These are phyloP conservation scores for Viola pubescens DNA, from an alignment of 441 rosid genomes.

Conservation along the genomic window DNA sequence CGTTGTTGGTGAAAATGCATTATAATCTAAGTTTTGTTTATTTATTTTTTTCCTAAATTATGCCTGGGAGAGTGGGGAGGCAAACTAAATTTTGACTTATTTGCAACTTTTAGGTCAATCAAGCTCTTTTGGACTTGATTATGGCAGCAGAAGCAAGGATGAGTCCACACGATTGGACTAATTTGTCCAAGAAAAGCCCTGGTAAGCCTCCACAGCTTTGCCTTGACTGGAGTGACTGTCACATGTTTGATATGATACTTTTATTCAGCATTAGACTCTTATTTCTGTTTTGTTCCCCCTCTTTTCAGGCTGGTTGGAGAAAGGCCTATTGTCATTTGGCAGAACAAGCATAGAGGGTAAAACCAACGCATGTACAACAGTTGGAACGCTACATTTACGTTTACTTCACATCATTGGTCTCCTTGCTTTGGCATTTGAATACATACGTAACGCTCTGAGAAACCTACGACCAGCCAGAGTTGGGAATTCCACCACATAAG, in stretches of 20 bases:
- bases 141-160: slow-evolving; percentile 50
- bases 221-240: neutral
- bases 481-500: slow-evolving; percentile 40
- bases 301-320: slow-evolving; percentile 32
- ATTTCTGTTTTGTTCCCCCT: neutral
- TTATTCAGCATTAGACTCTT: slow-evolving; percentile 6
- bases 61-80: slow-evolving; percentile 2
- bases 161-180: slow-evolving; percentile 66
- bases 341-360: slow-evolving; percentile 27
- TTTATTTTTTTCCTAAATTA: neutral
- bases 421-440: slow-evolving; percentile 41
- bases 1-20: neutral
- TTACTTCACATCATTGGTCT: slow-evolving; percentile 51
- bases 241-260: neutral
- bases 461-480: slow-evolving; percentile 49
- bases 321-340: slow-evolving; percentile 21
- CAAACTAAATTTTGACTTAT: neutral
- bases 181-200: slow-evolving; percentile 42
- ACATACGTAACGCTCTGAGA: slow-evolving; percentile 39
- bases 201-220: slow-evolving; percentile 30
- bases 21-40: neutral
- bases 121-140: slow-evolving; percentile 66
- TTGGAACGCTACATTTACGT: slow-evolving; percentile 35
- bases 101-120: slow-evolving; percentile 64
- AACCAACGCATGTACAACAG: slow-evolving; percentile 13